Conservation (phyloP, 1,284 basidiomycete genomes). For the Rhizopogon parksii region DNA sequence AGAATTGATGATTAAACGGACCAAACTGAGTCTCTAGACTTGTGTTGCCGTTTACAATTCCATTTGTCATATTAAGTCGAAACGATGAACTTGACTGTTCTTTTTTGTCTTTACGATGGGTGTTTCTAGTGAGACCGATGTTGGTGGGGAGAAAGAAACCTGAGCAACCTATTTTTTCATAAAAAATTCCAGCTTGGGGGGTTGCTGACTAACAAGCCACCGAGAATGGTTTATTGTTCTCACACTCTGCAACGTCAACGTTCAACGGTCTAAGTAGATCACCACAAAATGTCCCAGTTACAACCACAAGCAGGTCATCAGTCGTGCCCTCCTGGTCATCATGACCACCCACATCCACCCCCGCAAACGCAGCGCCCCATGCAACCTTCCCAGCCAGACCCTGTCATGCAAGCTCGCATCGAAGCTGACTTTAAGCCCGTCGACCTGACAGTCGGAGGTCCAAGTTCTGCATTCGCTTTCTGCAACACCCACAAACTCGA, state of each 20-base stretch:
- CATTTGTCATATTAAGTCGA: slow-evolving; percentile 76
- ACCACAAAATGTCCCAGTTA: slow-evolving; percentile 26
- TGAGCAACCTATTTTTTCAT: slow-evolving; percentile 7
- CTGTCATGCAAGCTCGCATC: slow-evolving; percentile 64
- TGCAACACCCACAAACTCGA: slow-evolving; percentile 61
- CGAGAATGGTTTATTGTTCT: slow-evolving; percentile 8
- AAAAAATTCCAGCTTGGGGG: slow-evolving; percentile 26
- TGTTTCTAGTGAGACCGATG: slow-evolving; percentile 13
- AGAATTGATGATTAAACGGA: slow-evolving; percentile 32
- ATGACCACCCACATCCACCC: slow-evolving; percentile 31
- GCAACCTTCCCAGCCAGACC: slow-evolving; percentile 49
- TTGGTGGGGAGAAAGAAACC: slow-evolving; percentile 24
- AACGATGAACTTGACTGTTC: slow-evolving; percentile 24
- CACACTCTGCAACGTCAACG: slow-evolving; percentile 7
- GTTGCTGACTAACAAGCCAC: slow-evolving; percentile 16
- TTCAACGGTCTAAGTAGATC: not conserved
- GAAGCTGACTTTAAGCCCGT: slow-evolving; percentile 65
- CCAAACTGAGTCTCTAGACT: slow-evolving; percentile 80
- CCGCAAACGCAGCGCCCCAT: slow-evolving; percentile 27
- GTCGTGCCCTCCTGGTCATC: slow-evolving; percentile 26
- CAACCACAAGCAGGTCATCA: slow-evolving; percentile 18
- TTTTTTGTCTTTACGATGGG: slow-evolving; percentile 19
- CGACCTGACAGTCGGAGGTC: slow-evolving; percentile 46
- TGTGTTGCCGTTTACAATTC: slow-evolving; percentile 71
- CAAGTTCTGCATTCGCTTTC: slow-evolving; percentile 45